A percentile compares a stretch with the other conserved stretches of the same genome.
Conservation (phyloP, 2,329 filamentous ascomycete genomes). For the Diaporthe sp. region DNA sequence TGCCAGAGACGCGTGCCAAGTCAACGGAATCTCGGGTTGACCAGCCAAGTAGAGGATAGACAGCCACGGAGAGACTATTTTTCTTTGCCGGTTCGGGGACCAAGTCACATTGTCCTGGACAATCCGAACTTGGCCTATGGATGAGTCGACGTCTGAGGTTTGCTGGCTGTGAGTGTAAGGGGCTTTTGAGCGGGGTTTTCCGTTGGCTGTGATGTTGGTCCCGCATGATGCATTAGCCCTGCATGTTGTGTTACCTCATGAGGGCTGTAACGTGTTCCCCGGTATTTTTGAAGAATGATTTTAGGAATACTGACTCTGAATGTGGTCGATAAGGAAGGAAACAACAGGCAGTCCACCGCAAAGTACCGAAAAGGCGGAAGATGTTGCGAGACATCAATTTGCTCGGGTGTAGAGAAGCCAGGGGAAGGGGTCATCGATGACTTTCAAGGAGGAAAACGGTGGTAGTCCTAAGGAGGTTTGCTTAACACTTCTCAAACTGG, state of each 20-base stretch:
- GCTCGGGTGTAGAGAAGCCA: not conserved
- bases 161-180: not conserved
- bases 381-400: not conserved
- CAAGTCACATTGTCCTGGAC: not conserved
- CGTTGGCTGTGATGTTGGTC: not conserved
- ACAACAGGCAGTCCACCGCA: not conserved
- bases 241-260: not conserved
- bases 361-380: not conserved
- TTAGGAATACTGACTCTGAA: not conserved
- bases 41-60: not conserved
- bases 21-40: not conserved
- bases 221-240: not conserved
- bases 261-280: too few species aligned
- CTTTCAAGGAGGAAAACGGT: not conserved
- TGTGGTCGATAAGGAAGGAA: not conserved
- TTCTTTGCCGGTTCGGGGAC: not conserved
- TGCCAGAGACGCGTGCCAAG: not conserved
- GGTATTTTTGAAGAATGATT: too few species aligned
- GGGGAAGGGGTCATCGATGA: not conserved
- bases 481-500: not conserved
- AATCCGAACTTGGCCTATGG: not conserved
- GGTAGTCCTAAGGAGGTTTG: not conserved
- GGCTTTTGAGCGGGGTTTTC: not conserved
- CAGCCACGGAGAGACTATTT: not conserved
- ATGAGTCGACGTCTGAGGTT: not conserved